Conservation (phyloP, 2,329 filamentous ascomycete species). For the Ophiocordyceps camponoti-rufipedis region DNA sequence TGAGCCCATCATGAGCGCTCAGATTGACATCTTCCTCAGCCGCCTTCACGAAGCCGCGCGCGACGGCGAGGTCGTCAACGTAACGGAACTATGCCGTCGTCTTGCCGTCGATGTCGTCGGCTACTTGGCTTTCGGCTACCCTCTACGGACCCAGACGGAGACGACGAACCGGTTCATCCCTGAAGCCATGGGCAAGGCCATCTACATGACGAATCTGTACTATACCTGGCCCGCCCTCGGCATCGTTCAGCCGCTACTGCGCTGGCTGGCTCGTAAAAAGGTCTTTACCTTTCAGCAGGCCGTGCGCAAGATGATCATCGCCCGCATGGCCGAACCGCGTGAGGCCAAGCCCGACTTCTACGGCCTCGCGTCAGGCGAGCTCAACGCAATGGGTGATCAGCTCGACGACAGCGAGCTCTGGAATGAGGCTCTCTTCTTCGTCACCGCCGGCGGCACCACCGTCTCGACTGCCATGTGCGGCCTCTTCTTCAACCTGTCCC, state of each 20-base stretch:
- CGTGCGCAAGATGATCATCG: background rate
- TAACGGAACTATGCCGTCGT: background rate
- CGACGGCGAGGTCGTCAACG: background rate
- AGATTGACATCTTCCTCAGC: background rate
- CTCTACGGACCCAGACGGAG: background rate
- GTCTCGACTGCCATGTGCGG: background rate
- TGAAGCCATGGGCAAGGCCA: background rate
- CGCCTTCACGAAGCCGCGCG: background rate
- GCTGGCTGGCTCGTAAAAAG: slow-evolving; percentile 1
- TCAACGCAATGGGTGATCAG: background rate
- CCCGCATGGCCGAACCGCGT: background rate
- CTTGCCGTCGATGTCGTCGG: background rate
- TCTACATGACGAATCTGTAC: slow-evolving; percentile 1
- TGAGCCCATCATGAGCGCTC: background rate
- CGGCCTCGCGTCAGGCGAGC: background rate
- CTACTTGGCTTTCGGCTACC: background rate
- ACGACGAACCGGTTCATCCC: background rate
- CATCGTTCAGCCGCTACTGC: background rate
- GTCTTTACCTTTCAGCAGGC: background rate
- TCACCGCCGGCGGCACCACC: background rate
- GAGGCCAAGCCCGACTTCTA: background rate
- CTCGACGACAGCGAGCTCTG: slow-evolving; percentile 1
- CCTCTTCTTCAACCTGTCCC: slow-evolving; percentile 1
- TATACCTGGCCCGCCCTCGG: slow-evolving; percentile 1
- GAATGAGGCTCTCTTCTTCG: background rate